Conservation (phyloP, 2,329 filamentous ascomycete genomes). For the Hypoxylon sp. region DNA sequence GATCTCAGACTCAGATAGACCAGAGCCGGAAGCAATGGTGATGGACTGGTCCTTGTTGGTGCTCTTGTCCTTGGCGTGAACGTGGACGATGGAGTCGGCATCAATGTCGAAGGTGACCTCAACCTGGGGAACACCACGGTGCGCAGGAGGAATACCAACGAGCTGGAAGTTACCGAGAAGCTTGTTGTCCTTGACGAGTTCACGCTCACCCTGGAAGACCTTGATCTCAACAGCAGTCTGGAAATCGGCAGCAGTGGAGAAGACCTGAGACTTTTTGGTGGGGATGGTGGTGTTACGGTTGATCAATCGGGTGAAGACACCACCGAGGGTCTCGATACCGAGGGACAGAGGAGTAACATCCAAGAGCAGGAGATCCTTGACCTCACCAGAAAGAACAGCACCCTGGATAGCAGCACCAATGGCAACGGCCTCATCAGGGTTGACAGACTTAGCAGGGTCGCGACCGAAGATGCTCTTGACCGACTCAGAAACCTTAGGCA, state of each 20-base stretch:
- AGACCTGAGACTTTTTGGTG: constrained; percentile 98
- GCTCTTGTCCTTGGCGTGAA: constrained; percentile 98
- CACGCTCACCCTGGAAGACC: constrained; percentile 99
- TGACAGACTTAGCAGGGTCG: constrained; percentile 96
- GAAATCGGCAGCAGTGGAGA: constrained; percentile 97
- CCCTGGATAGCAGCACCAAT: constrained; percentile 98
- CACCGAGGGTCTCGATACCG: constrained; percentile 97
- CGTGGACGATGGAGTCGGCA: constrained; percentile 96
- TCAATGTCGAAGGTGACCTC: constrained; percentile 99
- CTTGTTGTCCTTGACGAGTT: constrained; percentile 99
- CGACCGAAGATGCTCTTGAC: constrained; percentile 97
- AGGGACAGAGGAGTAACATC: constrained; percentile 96
- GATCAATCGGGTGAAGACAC: constrained; percentile 97
- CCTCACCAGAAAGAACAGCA: constrained; percentile 94
- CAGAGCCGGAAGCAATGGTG: constrained; percentile 96
- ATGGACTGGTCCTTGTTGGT: constrained; percentile 99
- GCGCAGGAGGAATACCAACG: constrained; percentile 93
- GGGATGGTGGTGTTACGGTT: constrained; percentile 99
- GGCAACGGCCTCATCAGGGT: constrained; percentile 97
- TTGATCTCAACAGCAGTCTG: constrained; percentile 99
- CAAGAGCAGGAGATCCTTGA: constrained; percentile 93
- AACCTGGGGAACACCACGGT: constrained; percentile 94
- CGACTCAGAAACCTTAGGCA: constrained; percentile 97
- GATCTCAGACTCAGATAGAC: constrained; percentile 94
- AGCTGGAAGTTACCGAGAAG: constrained; percentile 99